Base-by-base conservation (phyloP, 306 rosid genomes). In the Neltuma alba region DNA sequence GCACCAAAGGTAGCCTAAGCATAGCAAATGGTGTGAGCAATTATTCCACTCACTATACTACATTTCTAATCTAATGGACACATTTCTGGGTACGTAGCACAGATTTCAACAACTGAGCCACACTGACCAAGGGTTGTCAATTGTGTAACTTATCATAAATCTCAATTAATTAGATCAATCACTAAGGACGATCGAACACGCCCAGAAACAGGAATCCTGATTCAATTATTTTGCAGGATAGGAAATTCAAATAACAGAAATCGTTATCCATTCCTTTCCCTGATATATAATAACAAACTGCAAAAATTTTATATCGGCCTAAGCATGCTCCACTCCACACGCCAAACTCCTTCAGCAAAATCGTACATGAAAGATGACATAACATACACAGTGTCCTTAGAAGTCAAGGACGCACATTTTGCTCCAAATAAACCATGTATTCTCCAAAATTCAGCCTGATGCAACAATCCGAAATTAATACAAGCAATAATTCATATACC, bases 281-380 rank as follows among this genome's bases (percentile, higher is more conserved):
- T 37, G 37, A 15, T 37, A 47, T 6, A 21, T 45, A 72, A 7
- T 18, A 36, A 44, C 27, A 47, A 37, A 27, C 20, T 38, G 55
- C 52, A 25, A 38, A 14, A 2, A 50, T 20, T 20, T 27, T 40
- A 27, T 47, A 48, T 25, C 5, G 42, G 2, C 76, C 65, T 20
- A 37, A 61, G 40, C 67, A 61, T 27, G 47, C 60, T 65, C 71
- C 58, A 27, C 55, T 65, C 71, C 37, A 27, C 64, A 23, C 48
- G 33, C 44, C 70, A 65, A 36, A 64, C 34, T 9, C 40, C 40
- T 30, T n/a, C 13, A 44, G 48, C 48, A 44, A 44, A 44, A 16
- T 16, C 47, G 14, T 42, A 13, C 10, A 42, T 42, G 47, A 6
- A 38, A 44, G 50, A 44, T 44, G 50, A 44, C 14, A 44, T 2